Evolutionary conservation across 768 basidiomycete genomes (phyloP).

Genomic region (Mycena indigotica): DNA sequence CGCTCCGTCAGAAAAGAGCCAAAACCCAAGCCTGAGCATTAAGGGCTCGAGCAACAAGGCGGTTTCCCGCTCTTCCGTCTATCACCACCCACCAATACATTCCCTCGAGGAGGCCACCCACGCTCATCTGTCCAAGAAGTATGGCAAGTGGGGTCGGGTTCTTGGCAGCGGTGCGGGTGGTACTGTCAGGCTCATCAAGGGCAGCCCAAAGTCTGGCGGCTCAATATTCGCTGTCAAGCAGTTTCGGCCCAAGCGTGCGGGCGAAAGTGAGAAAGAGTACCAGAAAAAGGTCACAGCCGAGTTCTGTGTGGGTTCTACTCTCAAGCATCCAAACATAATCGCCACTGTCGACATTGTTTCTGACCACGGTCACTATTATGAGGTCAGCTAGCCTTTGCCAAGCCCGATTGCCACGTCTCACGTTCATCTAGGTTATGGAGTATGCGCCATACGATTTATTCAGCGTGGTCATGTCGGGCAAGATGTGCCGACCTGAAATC

Average conservation of each 20-base stretch:
- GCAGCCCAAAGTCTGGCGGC: slow-evolving; percentile 76
- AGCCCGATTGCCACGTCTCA: slow-evolving; percentile 14
- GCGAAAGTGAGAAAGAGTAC: slow-evolving; percentile 95
- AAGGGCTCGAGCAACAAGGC: too few relatives aligned
- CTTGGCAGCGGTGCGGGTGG: slow-evolving; percentile 98
- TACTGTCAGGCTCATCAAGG: slow-evolving; percentile 95
- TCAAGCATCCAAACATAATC: slow-evolving; percentile 96
- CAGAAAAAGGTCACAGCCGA: slow-evolving; percentile 99
- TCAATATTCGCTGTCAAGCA: slow-evolving; percentile 95
- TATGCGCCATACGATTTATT: slow-evolving; percentile 98
- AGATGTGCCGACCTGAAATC: slow-evolving; percentile 97
- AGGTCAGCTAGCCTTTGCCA: slow-evolving; percentile 55
- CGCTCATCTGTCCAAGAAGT: slow-evolving; percentile 95
- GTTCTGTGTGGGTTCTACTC: slow-evolving; percentile 93
- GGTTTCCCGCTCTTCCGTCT: slow-evolving; percentile 18
- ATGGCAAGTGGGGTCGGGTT: slow-evolving; percentile 97
- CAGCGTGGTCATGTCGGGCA: slow-evolving; percentile 98
- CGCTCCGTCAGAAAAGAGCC: slow-evolving; percentile 27
- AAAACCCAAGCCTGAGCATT: too few relatives aligned
- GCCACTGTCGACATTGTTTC: slow-evolving; percentile 97
- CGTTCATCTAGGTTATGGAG: slow-evolving; percentile 85
- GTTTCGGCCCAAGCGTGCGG: slow-evolving; percentile 85
- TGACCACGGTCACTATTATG: slow-evolving; percentile 97
- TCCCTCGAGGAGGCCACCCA: slow-evolving; percentile 83
- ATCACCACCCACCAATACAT: slow-evolving; percentile 40